Base-by-base conservation (phyloP, 1,139 yeast species). In the Saccharomyces pastorianus region DNA sequence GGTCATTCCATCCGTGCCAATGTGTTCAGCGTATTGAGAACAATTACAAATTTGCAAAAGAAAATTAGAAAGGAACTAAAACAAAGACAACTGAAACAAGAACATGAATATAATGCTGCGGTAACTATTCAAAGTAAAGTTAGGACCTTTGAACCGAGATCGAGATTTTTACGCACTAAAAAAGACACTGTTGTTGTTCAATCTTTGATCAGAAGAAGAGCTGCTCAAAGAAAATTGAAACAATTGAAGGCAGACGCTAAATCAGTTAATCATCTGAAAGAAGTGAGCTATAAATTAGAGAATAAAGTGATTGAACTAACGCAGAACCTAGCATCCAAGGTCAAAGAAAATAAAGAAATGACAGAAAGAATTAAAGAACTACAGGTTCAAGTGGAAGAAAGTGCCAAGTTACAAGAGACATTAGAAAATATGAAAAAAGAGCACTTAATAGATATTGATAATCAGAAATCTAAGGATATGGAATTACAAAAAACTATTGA, bases 221-320 rank as follows among this genome's bases (percentile, higher is more conserved):
- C 78, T 59, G 99, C 99, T 38, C 76, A 76, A 61, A 75, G 76
- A 53, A 85, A 85, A 68, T 80, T 88, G 63, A 74, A 76, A 58
- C 73, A 76, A 57, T 76, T 89, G 68, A 86, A 82, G 68, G 80
- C 78, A 29, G 98, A 93, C 61, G 96, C 97, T 46, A 89, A 89
- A 69, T 88, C 96, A 25, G 96, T 89, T 50, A 85, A 84, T 68
- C 95, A 86, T 67, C 80, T 88, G 76, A 83, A 88, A 71, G 96
- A 93, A 69, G 96, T 89, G 46, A 89, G 95, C 64, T 93, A 89
- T 73, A 84, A 87, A 69, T 80, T 93, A 65, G 99, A 95, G 71
- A 93, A 91, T 72, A 93, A 93, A 77, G 98, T 95, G 26, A 90
- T 93, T 60, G 96, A 91, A 71, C 81, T 95, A 61, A 90, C 96